A percentile compares a stretch with the other conserved stretches of the same genome.
These are phyloP conservation scores for Maudiozyma serrabonitensis DNA, from an alignment of 805 yeast genomes.

Conservation along the genomic window DNA sequence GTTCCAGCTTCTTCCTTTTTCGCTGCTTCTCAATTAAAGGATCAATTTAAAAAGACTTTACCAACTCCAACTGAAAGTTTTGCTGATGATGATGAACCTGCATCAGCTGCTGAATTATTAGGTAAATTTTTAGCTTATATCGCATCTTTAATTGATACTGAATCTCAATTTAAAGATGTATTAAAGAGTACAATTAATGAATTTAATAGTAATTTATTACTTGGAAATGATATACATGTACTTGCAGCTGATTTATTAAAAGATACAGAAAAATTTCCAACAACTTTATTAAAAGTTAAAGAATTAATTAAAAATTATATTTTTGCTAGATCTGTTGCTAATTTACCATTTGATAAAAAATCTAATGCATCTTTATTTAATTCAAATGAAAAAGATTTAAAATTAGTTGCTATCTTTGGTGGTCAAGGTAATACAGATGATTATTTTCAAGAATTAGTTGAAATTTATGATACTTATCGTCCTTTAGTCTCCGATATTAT, in stretches of 20 bases:
- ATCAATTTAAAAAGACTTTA: constrained; percentile 69
- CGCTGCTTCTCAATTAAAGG: constrained; percentile 77
- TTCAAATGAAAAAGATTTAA: constrained; percentile 48
- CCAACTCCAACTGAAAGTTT: constrained; percentile 76
- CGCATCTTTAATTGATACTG: constrained; percentile 35
- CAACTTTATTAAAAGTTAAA: constrained; percentile 63
- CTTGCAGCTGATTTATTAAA: constrained; percentile 63
- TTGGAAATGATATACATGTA: constrained; percentile 76
- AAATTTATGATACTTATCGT: constrained; percentile 65
- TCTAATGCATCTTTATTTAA: constrained; percentile 54
- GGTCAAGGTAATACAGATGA: constrained; percentile 99
- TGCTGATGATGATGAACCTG: constrained; percentile 81
- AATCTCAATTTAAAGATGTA: constrained; percentile 55
- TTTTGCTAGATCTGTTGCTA: constrained; percentile 42
- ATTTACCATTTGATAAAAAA: constrained; percentile 37
- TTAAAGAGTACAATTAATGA: constrained; percentile 64
- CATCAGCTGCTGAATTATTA: constrained; percentile 75
- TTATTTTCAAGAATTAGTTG: constrained; percentile 92
- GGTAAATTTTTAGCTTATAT: constrained; percentile 75
- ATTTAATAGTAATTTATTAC: constrained; percentile 72
- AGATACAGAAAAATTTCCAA: constrained; percentile 43
- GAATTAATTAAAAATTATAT: constrained; percentile 72
- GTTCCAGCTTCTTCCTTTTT: constrained; percentile 77
- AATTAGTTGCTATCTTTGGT: constrained; percentile 81
- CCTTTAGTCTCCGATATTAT: constrained; percentile 68